Evolutionary conservation across 352 stramenopile species (phyloP), one percentile per base, ranked within the genome.

Genomic region (Blastocystis sp.): DNA sequence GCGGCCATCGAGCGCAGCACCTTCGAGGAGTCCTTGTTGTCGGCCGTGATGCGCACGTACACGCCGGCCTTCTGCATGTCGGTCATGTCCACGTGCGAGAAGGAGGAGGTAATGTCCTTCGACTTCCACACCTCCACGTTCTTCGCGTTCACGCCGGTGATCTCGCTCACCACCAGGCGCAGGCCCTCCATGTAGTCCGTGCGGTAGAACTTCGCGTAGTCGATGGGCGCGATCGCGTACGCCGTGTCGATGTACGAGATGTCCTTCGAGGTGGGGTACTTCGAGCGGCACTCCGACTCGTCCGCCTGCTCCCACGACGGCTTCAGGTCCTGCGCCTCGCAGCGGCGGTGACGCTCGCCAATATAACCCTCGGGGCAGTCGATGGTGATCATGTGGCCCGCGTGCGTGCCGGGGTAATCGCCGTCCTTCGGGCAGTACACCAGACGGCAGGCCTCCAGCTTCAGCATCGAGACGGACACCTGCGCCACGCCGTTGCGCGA

Each of bases 391-490:
- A 7, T 60, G 3, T 61, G 34, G n/a, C 78, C 78, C 11, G 78
- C 63, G 34, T n/a, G 28, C 19, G 78, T 88, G 17, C 64, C 78
- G 11, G 78, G 78, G 42, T 79, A 88, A 43, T 88, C 78, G 19
- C 78, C 78, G 42, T 88, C 78, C 52, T 68, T 65, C 21, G 64
- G 78, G 48, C 78, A 88, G 14, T 88, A 88, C 3, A 64, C 57
- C 6, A 88, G 57, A 59, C 74, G 54, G 54, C 74, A 84, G 0
- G 74, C 74, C 40, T 84, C 74, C 48, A 84, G 54, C 21, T 54
- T 19, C n/a, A 84, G 38, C 45, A 38, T 70, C 3, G 52, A 54
- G 2, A 69, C 38, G 0, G 74, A 84, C 21, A 84, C 54, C 21
- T 64, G 74, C 34, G 74, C 74, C n/a, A 84, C 74, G 48, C 74